Conservation (phyloP, 495 filamentous ascomycete species). For the Evernia prunastri region DNA sequence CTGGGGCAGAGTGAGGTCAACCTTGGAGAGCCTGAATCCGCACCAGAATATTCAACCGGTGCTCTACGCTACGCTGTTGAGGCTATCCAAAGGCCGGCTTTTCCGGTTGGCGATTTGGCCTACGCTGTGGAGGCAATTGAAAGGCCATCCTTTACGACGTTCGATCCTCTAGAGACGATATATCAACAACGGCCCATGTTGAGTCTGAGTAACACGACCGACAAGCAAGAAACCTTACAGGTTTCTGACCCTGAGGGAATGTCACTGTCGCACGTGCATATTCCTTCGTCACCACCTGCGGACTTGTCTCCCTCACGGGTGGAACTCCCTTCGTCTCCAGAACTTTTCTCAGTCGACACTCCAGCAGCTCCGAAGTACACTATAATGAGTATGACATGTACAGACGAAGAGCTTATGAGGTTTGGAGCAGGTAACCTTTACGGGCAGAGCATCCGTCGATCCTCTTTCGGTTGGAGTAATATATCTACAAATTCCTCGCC, state of each 20-base stretch:
- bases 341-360: not conserved
- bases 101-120: not conserved
- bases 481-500: not conserved
- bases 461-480: not conserved
- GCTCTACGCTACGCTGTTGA: conserved; percentile 18
- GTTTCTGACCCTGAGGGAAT: not conserved
- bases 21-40: not conserved
- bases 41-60: not conserved
- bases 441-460: not conserved
- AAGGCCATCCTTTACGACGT: not conserved
- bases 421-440: not conserved
- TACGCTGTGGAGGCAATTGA: conserved; percentile 8
- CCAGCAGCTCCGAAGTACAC: not conserved
- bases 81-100: conserved; percentile 12
- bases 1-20: not conserved
- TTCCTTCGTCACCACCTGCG: not conserved
- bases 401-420: not conserved
- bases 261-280: not conserved
- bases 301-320: not conserved
- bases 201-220: not conserved
- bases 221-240: not conserved
- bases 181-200: conserved; percentile 1
- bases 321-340: not conserved
- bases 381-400: not conserved
- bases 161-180: not conserved